Evolutionary conservation across 2,329 filamentous ascomycete genomes (phyloP).

Genomic region (Aspergillus candidus): DNA sequence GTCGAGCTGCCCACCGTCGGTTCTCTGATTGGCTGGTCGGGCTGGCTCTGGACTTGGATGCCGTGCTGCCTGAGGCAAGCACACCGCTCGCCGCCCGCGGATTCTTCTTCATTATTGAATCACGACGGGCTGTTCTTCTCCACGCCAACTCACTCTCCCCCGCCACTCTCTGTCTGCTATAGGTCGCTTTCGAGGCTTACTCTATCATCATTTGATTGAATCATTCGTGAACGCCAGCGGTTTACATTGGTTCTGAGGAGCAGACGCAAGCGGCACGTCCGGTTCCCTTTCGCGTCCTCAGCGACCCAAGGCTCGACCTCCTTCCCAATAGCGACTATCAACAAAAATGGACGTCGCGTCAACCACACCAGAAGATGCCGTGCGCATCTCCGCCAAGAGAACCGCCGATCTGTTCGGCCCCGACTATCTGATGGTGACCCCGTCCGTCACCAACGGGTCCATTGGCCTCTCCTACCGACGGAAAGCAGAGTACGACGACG

Average conservation of each 20-base stretch:
- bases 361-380: conserved; percentile 30
- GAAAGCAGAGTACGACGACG: conserved; percentile 65
- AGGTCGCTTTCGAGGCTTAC: too few relatives aligned
- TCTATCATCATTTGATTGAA: too few relatives aligned
- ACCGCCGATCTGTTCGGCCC: conserved; percentile 44
- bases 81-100: too few relatives aligned
- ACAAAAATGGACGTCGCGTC: conserved; percentile 27
- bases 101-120: too few relatives aligned
- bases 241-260: conserved; percentile 11
- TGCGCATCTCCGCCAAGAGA: conserved; percentile 40
- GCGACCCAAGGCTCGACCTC: conserved; percentile 1
- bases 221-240: too few relatives aligned
- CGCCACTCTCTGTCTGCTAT: too few relatives aligned
- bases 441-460: conserved; percentile 38
- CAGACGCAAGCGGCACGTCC: conserved; percentile 15
- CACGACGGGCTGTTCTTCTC: too few relatives aligned
- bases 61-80: too few relatives aligned
- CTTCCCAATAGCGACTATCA: conserved; percentile 2
- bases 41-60: too few relatives aligned
- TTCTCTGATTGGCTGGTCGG: too few relatives aligned
- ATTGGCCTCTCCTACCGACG: conserved; percentile 42
- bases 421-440: conserved; percentile 41
- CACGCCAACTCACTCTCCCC: too few relatives aligned
- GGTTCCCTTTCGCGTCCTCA: background rate
- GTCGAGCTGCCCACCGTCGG: too few relatives aligned